A percentile compares a stretch with the other conserved stretches of the same genome.
These are phyloP conservation scores for Gyrodon lividus DNA, from an alignment of 768 basidiomycete genomes.

Conservation along the genomic window DNA sequence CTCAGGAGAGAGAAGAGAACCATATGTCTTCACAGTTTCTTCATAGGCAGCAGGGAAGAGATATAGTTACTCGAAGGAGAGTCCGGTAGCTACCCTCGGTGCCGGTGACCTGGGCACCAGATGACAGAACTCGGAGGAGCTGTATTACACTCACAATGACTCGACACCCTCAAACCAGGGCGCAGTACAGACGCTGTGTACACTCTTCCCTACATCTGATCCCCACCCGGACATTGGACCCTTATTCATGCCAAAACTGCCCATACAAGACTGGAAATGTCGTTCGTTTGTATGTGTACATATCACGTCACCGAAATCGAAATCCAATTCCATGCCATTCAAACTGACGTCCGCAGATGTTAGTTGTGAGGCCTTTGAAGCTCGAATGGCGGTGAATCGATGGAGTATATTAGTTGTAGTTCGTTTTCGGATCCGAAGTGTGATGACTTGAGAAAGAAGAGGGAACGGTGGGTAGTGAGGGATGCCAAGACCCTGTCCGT, in stretches of 20 bases:
- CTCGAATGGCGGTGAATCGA: constrained; percentile 33
- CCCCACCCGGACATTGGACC: not conserved
- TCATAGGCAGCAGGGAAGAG: too few relatives aligned
- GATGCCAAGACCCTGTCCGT: constrained; percentile 68
- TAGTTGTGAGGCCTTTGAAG: constrained; percentile 45
- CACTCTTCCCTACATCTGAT: not conserved
- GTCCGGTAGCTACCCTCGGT: too few relatives aligned
- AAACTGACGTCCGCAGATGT: constrained; percentile 60
- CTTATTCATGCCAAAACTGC: constrained; percentile 53
- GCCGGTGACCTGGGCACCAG: too few relatives aligned
- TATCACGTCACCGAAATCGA: constrained; percentile 63
- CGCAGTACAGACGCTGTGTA: too few relatives aligned
- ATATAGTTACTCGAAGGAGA: too few relatives aligned
- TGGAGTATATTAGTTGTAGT: constrained; percentile 63
- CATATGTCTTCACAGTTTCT: too few relatives aligned
- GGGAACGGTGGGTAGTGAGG: constrained; percentile 59
- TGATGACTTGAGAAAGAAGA: constrained; percentile 59
- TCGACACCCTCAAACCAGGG: too few relatives aligned
- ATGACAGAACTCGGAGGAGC: too few relatives aligned
- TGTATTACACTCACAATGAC: too few relatives aligned
- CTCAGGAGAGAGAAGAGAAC: too few relatives aligned
- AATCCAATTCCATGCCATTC: constrained; percentile 50
- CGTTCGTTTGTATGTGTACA: constrained; percentile 60
- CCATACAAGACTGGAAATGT: constrained; percentile 63
- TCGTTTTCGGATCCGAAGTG: constrained; percentile 73